Conservation (phyloP, 2,329 filamentous ascomycete species). For the Colletotrichum navitas region DNA sequence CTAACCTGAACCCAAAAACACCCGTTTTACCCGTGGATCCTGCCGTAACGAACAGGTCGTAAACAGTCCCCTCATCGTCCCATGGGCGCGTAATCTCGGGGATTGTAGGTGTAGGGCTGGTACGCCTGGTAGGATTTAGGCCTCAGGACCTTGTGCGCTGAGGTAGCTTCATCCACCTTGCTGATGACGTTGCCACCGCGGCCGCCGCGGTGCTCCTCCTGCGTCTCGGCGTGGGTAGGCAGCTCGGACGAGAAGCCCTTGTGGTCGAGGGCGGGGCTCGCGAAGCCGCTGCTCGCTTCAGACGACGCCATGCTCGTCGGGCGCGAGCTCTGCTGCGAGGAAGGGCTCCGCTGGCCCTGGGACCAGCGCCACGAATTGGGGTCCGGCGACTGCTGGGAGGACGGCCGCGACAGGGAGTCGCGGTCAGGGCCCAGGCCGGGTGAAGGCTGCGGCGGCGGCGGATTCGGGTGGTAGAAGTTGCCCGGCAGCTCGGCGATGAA, state of each 20-base stretch:
- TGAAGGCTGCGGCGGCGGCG: conserved; percentile 42
- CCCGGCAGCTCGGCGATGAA: conserved; percentile 60
- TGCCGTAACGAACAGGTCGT: background rate
- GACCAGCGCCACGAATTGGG: conserved; percentile 59
- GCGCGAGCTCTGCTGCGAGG: conserved; percentile 48
- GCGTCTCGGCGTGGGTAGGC: conserved; percentile 61
- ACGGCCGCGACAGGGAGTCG: conserved; percentile 44
- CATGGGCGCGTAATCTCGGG: conserved; percentile 53
- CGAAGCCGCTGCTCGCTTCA: conserved; percentile 48
- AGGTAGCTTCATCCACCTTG: conserved; percentile 12
- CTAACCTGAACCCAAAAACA: background rate
- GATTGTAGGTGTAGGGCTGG: conserved; percentile 54
- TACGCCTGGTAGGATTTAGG: conserved; percentile 43
- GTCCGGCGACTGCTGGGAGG: conserved; percentile 46
- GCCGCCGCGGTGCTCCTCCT: conserved; percentile 55
- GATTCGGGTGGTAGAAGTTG: conserved; percentile 59
- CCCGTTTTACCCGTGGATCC: background rate
- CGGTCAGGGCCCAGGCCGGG: conserved; percentile 43
- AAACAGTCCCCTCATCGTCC: conserved; percentile 7
- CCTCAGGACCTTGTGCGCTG: conserved; percentile 35
- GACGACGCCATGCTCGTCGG: conserved; percentile 53
- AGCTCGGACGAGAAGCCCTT: conserved; percentile 59
- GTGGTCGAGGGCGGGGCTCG: conserved; percentile 56
- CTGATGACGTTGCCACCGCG: background rate
- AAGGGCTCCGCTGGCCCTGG: conserved; percentile 49